A percentile compares a stretch with the other conserved stretches of the same genome.
These are phyloP conservation scores for Xylaria intraflava DNA, from an alignment of 495 filamentous ascomycete genomes.

Conservation along the genomic window DNA sequence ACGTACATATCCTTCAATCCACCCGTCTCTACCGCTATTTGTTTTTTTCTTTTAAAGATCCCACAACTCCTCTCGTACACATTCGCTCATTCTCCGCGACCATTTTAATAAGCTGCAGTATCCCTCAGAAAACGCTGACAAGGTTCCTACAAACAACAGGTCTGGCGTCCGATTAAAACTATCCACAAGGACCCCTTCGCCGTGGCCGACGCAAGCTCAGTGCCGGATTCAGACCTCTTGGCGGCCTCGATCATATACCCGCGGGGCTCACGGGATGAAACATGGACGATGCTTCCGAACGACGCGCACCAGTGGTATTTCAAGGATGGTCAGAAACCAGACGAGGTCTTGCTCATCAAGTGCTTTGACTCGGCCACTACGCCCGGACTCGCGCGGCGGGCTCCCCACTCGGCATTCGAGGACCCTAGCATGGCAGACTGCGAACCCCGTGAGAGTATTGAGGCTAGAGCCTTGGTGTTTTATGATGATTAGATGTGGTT, in stretches of 20 bases:
- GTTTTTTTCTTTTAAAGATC: neutral
- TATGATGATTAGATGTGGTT: conserved; percentile 14
- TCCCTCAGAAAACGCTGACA: neutral
- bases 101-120: neutral
- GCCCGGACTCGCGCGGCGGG: conserved; percentile 51
- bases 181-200: conserved; percentile 56
- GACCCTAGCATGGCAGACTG: conserved; percentile 44
- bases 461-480: conserved; percentile 53
- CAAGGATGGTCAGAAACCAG: conserved; percentile 56
- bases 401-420: conserved; percentile 57
- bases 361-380: conserved; percentile 58
- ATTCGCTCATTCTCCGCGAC: neutral
- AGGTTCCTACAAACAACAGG: conserved; percentile 2
- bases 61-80: neutral
- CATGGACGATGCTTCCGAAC: conserved; percentile 57
- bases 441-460: conserved; percentile 63
- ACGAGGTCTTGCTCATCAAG: conserved; percentile 57
- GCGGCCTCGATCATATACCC: conserved; percentile 59
- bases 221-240: conserved; percentile 60
- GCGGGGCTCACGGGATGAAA: conserved; percentile 61
- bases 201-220: conserved; percentile 52
- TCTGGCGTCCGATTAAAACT: conserved; percentile 62
- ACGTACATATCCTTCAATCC: conserved; percentile 29
- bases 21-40: neutral
- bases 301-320: conserved; percentile 62